Evolutionary conservation across 495 filamentous ascomycete genomes (phyloP), one percentile per base, ranked within the genome.

Genomic region (Podospora bellae-mahoneyi): DNA sequence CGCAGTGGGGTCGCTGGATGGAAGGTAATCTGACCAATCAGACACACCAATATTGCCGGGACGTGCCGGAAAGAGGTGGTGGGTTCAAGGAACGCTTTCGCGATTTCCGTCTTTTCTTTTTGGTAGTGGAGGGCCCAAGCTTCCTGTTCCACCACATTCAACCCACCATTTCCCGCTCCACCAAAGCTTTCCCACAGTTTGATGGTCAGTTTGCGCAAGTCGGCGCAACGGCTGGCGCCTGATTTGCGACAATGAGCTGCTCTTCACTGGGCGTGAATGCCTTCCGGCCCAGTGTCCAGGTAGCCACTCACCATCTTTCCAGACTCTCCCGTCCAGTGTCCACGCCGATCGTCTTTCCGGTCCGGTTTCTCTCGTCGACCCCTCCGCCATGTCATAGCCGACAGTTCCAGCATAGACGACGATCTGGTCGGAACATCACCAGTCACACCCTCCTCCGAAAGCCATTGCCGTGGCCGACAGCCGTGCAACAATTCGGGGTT

Each of bases 191-290:
- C 23, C 54, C 39, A 13, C 32, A 16, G 44, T 75, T 75, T 64
- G 54, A 77, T 78, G 76, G 76, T 62, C 68, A 72, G 64, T 60
- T 66, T 70, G 62, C 62, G 71, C 67, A 68, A 69, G 66, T 62
- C 65, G 71, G 74, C 74, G 73, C 74, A 67, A 69, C 66, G 64
- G 53, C 62, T 5, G 62, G 68, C 61, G 69, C 72, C 66, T 39
- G 10, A 66, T 68, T 61, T 44, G 63, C 72, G 62, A 75, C 68
- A 64, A 77, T 77, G 75, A 77, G 48, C 71, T 64, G 62, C 57
- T 73, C 68, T 55, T 66, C 70, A 19, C 67, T 78, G 55, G 75
- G 76, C 71, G 73, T 78, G 65, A 68, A 70, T 69, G 73, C 73
- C 69, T 74, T 78, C 32, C 69, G 75, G 57, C 69, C 73, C 62